Evolutionary conservation across 352 stramenopile species (phyloP), one percentile per base, ranked within the genome.

Genomic region (Pythium plurisporium): DNA sequence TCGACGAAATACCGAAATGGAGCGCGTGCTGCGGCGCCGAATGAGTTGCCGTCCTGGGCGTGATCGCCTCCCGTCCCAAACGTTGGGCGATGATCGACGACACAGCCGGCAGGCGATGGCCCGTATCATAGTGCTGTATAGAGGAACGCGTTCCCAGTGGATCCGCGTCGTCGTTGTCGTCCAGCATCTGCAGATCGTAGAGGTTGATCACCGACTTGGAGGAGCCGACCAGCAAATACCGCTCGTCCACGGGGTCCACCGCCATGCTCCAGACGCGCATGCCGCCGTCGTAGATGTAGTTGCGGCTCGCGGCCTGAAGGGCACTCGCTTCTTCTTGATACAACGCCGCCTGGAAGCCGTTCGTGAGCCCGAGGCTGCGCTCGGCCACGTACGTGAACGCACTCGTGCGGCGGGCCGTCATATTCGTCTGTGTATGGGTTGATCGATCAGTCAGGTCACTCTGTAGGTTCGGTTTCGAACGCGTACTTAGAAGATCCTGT

Each of bases 231-330:
- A 91, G 60, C 19, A 91, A 48, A 42, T 60, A 89, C 0, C 74
- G 73, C 15, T 87, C 64, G 34, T 88, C 75, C 26, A 81, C 52
- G 0, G 79, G 71, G 36, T 91, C 82, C 23, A 91, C 23, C 22
- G 66, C 69, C 60, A 86, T 72, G 59, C 65, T 70, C 79, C 82
- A 89, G 20, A 85, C 69, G 33, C 73, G 73, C 72, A 87, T 79
- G 9, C 67, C 69, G 19, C 55, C 69, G 9, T 73, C 62, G 62
- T 86, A 89, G 42, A 91, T 82, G 44, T 82, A 87, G 59, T 86
- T 83, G 34, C 54, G 63, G 5, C 58, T 59, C 0, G 62, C 59
- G 0, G 74, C 62, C 15, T 69, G 31, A 30, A 89, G 26, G 12
- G 52, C 7, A 17, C 49, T 51, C 9, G 63, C 61, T 31, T 75